Evolutionary conservation across 176 grass and related monocot genomes (phyloP), one percentile per base, ranked within the genome.

Genomic region (Carex myosuroides): DNA sequence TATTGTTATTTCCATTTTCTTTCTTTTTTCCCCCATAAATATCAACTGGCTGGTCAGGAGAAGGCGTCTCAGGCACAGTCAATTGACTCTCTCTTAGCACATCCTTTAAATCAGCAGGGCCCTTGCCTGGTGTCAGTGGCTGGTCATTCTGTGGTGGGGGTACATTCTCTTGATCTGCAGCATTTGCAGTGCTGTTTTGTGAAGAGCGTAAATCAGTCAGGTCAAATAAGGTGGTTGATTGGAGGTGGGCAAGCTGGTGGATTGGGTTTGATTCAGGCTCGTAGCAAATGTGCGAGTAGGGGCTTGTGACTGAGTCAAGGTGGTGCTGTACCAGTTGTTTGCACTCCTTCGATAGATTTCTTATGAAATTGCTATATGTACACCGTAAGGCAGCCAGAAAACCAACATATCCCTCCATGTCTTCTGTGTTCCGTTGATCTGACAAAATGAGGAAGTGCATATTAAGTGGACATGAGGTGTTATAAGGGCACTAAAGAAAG

Each of bases 1-100:
- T 92, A 61, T 89, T 89, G 65, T 91, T 69, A 66, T 92, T 89
- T 33, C 88, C 97, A 4, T 80, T 88, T 46, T 96, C 97, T 88
- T 99, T 99, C 88, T 94, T 97, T 85, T 97, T 99, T 57, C 86
- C 86, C 8, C 88, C 93, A 79, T 90, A 85, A 42, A 65, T 74
- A 73, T 98, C 93, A 79, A 50, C 61, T 16, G 91, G 93, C 61
- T 96, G 87, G 90, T 99, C 97, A 79, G 97, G 97, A 66, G 97
- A 99, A 87, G 97, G 97, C 13, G 97, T 99, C 87, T 99, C 97
- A 50, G 97, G 97, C 83, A 96, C 91, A 33, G 90, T 94, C 86
- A 99, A 85, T 81, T 96, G 93, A 66, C 90, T 99, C 87, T 99
- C 97, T 81, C 55, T 92, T 35, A 95, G 89, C 66, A 88, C 69